Evolutionary conservation across 73 alveolate species (phyloP).

Genomic region (Paramecium caudatum): DNA sequence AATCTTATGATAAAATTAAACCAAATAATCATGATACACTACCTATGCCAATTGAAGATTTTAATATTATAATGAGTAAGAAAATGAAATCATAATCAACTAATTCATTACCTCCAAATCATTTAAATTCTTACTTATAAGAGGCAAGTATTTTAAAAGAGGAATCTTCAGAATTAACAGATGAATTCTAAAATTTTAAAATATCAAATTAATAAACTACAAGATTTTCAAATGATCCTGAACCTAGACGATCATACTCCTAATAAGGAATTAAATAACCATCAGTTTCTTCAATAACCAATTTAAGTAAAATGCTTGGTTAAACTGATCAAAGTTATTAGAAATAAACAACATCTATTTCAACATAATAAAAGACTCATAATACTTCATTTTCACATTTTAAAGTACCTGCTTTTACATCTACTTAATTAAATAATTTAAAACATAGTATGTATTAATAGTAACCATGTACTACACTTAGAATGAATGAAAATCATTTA

Average conservation of each 20-base stretch:
- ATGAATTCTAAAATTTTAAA: constrained; percentile 18
- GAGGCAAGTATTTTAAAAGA: constrained; percentile 49
- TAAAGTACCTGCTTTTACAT: constrained; percentile 50
- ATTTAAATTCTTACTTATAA: constrained; percentile 31
- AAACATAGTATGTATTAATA: constrained; percentile 1
- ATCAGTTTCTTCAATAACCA: background rate
- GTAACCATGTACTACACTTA: constrained; percentile 32
- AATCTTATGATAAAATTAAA: constrained; percentile 38
- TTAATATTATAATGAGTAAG: constrained; percentile 39
- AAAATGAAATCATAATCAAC: constrained; percentile 60
- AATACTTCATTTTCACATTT: constrained; percentile 55
- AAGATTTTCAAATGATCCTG: background rate
- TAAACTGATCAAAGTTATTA: constrained; percentile 40
- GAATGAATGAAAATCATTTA: constrained; percentile 64
- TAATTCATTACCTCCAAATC: constrained; percentile 5
- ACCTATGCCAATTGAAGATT: constrained; percentile 54
- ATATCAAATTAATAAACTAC: constrained; percentile 34
- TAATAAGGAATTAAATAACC: constrained; percentile 38
- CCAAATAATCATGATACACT: constrained; percentile 39
- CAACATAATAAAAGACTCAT: constrained; percentile 43
- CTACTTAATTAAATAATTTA: background rate
- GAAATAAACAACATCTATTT: constrained; percentile 19
- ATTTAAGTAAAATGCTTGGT: constrained; percentile 25
- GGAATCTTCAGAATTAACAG: constrained; percentile 6
- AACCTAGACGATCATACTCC: constrained; percentile 58